phyloP scores from a whole-genome alignment of 1,284 basidiomycete species.

The Sanguinoderma infundibulare region DNA sequence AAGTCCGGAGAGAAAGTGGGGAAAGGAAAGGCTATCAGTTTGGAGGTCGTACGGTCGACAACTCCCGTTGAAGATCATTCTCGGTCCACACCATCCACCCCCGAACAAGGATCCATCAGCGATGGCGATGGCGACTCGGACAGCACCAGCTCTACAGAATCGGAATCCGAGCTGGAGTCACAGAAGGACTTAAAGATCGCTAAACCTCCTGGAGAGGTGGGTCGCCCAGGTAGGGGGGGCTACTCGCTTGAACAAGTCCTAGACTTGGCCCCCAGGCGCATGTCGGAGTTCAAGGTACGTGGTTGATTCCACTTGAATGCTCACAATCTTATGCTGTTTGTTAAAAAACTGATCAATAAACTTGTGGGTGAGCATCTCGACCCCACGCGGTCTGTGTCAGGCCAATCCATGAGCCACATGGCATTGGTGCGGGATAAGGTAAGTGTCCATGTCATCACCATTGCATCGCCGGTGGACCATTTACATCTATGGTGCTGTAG shows the following conservation, averaged over 20 bases:
- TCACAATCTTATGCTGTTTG: not conserved
- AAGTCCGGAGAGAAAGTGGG: no score
- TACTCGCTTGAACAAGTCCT: not conserved
- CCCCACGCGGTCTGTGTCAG: not conserved
- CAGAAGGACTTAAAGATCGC: not conserved
- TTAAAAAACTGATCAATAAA: not conserved
- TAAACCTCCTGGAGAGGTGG: not conserved
- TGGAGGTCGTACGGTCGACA: not conserved
- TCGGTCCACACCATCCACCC: not conserved
- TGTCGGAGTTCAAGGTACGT: not conserved
- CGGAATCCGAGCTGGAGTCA: not conserved
- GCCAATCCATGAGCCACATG: not conserved
- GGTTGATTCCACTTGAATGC: not conserved
- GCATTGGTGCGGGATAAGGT: not conserved
- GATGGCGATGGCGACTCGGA: not conserved
- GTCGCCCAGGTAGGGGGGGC: not conserved
- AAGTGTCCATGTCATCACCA: not conserved
- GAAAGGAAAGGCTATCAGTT: not conserved
- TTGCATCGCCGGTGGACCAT: not conserved
- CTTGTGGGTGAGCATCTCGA: not conserved
- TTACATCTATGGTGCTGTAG: not conserved
- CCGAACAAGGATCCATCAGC: not conserved
- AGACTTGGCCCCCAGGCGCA: not conserved
- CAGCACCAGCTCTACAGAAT: not conserved
- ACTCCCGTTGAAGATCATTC: not conserved